Evolutionary conservation across 805 yeast species (phyloP).

Genomic region (Pichia manshurica): DNA sequence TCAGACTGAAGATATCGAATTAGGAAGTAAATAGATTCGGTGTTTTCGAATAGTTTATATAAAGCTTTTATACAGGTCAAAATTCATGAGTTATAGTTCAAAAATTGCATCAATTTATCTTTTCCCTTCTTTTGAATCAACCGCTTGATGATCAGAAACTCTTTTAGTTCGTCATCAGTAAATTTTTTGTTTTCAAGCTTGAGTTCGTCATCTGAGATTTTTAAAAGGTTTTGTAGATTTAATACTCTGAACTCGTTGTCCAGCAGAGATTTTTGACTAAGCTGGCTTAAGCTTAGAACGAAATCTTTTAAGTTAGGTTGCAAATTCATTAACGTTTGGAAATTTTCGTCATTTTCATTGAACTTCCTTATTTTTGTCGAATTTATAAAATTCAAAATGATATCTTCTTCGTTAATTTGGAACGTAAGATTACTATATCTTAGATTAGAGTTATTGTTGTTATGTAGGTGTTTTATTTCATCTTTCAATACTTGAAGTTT

Average conservation of each 20-base stretch:
- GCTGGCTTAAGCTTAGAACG: constrained; percentile 27
- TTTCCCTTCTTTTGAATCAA: constrained; percentile 66
- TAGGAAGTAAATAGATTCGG: constrained; percentile 27
- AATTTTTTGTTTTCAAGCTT: constrained; percentile 16
- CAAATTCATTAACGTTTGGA: constrained; percentile 26
- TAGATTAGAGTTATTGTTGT: constrained; percentile 10
- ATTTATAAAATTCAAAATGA: constrained; percentile 62
- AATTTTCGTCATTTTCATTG: constrained; percentile 27
- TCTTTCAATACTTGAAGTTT: constrained; percentile 19
- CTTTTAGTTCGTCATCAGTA: constrained; percentile 39
- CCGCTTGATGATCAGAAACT: constrained; percentile 49
- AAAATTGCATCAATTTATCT: constrained; percentile 55
- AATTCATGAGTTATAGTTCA: constrained; percentile 26
- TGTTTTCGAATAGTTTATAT: background rate
- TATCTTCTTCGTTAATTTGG: constrained; percentile 61
- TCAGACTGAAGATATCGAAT: constrained; percentile 61
- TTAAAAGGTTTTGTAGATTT: constrained; percentile 45
- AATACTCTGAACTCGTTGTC: constrained; percentile 28
- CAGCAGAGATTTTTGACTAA: constrained; percentile 30
- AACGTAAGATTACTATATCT: constrained; percentile 39
- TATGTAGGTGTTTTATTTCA: background rate
- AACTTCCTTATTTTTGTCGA: constrained; percentile 39
- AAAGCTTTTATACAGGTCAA: background rate
- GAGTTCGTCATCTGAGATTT: constrained; percentile 29
- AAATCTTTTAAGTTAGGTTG: constrained; percentile 26